phyloP scores from a whole-genome alignment of 164 flowering plant species.

The Litsea cubeba region DNA sequence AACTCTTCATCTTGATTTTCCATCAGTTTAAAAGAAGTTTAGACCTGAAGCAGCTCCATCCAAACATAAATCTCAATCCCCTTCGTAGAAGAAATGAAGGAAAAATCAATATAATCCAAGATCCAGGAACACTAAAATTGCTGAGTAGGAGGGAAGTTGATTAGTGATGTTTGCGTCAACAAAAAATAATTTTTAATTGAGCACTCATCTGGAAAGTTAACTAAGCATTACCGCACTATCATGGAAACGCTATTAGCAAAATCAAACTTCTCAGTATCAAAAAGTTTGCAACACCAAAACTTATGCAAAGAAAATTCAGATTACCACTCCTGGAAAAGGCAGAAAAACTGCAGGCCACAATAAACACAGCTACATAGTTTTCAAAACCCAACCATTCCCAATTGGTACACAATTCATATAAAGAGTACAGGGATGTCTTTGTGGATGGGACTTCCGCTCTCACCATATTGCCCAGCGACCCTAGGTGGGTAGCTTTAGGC shows the following conservation, averaged over 20 bases:
- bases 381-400: background rate
- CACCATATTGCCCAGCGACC: too few species aligned
- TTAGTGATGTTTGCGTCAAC: background rate
- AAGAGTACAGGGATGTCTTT: background rate
- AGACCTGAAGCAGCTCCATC: conserved; percentile 1
- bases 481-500: too few species aligned
- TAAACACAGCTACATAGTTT: background rate
- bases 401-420: background rate
- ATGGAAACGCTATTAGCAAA: background rate
- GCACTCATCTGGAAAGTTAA: background rate
- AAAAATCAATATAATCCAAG: background rate
- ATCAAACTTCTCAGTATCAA: background rate
- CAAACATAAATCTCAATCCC: background rate
- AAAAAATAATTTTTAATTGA: background rate
- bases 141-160: background rate
- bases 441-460: too few species aligned
- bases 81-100: background rate
- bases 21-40: conserved; percentile 17
- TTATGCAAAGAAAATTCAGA: background rate
- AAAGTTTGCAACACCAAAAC: background rate
- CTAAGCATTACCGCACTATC: background rate
- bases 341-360: background rate
- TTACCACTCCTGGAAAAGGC: background rate
- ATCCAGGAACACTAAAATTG: background rate
- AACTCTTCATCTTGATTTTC: conserved; percentile 23